Conservation (phyloP, 768 basidiomycete genomes). For the Rhizopogon roseolus region DNA sequence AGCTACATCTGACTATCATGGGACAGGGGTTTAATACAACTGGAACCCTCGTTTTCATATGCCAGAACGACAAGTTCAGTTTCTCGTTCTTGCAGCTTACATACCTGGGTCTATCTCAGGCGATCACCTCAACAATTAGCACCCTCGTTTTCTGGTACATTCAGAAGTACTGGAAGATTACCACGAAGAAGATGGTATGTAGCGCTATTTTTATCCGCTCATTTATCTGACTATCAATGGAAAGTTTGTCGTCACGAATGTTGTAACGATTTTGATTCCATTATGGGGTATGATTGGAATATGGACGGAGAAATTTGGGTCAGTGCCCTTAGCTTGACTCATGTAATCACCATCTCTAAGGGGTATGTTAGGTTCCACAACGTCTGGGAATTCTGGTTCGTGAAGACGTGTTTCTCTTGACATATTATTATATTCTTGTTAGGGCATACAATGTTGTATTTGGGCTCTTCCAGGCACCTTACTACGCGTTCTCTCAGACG, state of each 20-base stretch:
- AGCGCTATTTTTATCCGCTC: background rate
- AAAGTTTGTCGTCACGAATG: slow-evolving; percentile 73
- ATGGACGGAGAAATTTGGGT: slow-evolving; percentile 76
- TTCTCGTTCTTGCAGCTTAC: slow-evolving; percentile 83
- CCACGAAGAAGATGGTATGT: slow-evolving; percentile 75
- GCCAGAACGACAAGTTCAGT: slow-evolving; percentile 74
- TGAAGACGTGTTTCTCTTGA: slow-evolving; percentile 6
- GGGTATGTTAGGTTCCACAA: slow-evolving; percentile 57
- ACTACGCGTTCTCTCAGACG: slow-evolving; percentile 80
- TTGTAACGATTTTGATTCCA: slow-evolving; percentile 72
- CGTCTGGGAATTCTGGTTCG: slow-evolving; percentile 82
- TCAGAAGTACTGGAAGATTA: slow-evolving; percentile 72
- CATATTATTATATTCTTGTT: background rate
- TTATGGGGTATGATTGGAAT: slow-evolving; percentile 86
- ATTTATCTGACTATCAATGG: background rate
- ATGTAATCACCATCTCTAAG: background rate
- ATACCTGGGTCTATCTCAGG: slow-evolving; percentile 72
- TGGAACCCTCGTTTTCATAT: slow-evolving; percentile 67
- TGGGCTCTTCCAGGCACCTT: slow-evolving; percentile 81
- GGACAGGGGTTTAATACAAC: slow-evolving; percentile 76
- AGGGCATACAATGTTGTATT: slow-evolving; percentile 80
- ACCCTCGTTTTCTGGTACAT: slow-evolving; percentile 83
- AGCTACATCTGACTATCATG: background rate
- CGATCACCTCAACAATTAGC: slow-evolving; percentile 66
- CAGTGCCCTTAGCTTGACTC: background rate